These are phyloP conservation scores for Aureobasidium sp. DNA, from an alignment of 2,329 filamentous ascomycete species.

Conservation along the genomic window DNA sequence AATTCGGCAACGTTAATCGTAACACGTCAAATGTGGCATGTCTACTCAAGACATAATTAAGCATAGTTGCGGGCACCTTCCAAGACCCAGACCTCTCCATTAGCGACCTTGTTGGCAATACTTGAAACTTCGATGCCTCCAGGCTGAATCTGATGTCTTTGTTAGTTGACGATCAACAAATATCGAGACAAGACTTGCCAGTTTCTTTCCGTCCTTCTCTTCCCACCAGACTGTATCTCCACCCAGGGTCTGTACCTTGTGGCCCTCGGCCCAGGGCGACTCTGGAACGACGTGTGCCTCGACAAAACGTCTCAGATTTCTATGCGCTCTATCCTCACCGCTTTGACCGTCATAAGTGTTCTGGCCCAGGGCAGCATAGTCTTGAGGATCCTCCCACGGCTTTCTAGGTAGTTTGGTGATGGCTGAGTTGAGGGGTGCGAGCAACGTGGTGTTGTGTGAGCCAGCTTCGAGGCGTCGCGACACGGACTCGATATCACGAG, in stretches of 20 bases:
- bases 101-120: slow-evolving; percentile 67
- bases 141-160: slow-evolving; percentile 57
- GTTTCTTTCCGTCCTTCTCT: slow-evolving; percentile 54
- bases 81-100: slow-evolving; percentile 82
- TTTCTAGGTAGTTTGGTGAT: slow-evolving; percentile 72
- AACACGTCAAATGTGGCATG: neutral
- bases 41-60: slow-evolving; percentile 6
- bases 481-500: slow-evolving; percentile 64
- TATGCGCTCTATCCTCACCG: slow-evolving; percentile 66
- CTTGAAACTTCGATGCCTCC: slow-evolving; percentile 67
- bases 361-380: slow-evolving; percentile 59
- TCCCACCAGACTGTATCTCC: slow-evolving; percentile 79
- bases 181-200: slow-evolving; percentile 26
- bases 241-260: slow-evolving; percentile 58
- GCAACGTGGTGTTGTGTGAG: slow-evolving; percentile 65
- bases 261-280: slow-evolving; percentile 64
- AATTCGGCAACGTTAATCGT: neutral
- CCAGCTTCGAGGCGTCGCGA: slow-evolving; percentile 57
- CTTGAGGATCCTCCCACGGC: slow-evolving; percentile 71
- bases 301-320: slow-evolving; percentile 72
- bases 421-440: slow-evolving; percentile 78
- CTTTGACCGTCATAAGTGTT: slow-evolving; percentile 66
- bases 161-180: neutral
- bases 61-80: slow-evolving; percentile 51
- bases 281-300: slow-evolving; percentile 71